These are phyloP conservation scores for Hippophae rhamnoides DNA, from an alignment of 306 rosid species.

Conservation along the genomic window DNA sequence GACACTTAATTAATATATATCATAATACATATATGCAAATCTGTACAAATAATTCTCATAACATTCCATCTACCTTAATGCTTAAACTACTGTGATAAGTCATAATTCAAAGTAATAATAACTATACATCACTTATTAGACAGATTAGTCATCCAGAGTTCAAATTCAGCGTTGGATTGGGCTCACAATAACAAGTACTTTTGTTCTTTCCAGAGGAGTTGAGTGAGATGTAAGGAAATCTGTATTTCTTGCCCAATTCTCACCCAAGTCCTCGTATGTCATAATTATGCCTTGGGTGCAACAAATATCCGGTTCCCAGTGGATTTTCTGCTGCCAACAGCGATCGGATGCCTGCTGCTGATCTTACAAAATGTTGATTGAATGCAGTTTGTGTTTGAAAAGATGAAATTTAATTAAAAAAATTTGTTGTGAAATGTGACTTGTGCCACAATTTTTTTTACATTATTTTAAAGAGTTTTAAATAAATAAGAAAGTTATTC, in stretches of 20 bases:
- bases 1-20: too few relatives aligned
- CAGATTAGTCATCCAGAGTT: slow-evolving; percentile 70
- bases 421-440: too few relatives aligned
- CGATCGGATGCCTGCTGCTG: slow-evolving; percentile 82
- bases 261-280: slow-evolving; percentile 79
- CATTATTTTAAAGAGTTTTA: too few relatives aligned
- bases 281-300: slow-evolving; percentile 87
- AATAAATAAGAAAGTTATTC: too few relatives aligned
- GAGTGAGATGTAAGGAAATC: slow-evolving; percentile 94
- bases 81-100: background rate
- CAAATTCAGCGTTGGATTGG: slow-evolving; percentile 76
- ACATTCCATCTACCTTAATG: background rate
- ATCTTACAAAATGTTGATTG: slow-evolving; percentile 62
- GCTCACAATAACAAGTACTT: slow-evolving; percentile 71
- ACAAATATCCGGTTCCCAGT: slow-evolving; percentile 67
- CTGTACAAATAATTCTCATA: background rate
- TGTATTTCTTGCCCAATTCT: slow-evolving; percentile 90
- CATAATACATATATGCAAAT: too few relatives aligned
- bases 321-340: slow-evolving; percentile 81
- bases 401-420: too few relatives aligned
- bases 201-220: slow-evolving; percentile 70
- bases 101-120: background rate
- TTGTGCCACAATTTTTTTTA: too few relatives aligned
- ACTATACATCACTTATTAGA: background rate
- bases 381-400: too few relatives aligned